These are phyloP conservation scores for Mycena sp. DNA, from an alignment of 1,284 basidiomycete species.

Conservation along the genomic window DNA sequence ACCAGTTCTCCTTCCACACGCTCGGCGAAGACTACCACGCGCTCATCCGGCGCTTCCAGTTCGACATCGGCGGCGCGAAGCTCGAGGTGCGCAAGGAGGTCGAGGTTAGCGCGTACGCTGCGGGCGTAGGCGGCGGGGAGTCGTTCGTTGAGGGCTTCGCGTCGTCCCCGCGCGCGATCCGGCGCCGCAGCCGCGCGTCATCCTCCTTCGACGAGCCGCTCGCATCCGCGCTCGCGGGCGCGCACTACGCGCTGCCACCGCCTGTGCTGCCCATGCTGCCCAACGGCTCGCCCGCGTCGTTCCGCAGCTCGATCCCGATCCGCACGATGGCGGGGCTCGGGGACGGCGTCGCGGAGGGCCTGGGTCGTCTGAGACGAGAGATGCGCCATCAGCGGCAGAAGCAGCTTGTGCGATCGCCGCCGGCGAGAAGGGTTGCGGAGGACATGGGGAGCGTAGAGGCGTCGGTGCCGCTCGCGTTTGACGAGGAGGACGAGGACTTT, in stretches of 20 bases:
- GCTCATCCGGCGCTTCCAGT: constrained; percentile 71
- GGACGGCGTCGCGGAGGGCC: constrained; percentile 67
- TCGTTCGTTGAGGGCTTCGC: constrained; percentile 65
- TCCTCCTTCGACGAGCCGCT: constrained; percentile 83
- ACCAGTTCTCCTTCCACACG: constrained; percentile 83
- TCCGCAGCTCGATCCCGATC: constrained; percentile 67
- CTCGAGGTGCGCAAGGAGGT: constrained; percentile 80
- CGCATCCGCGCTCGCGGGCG: constrained; percentile 74
- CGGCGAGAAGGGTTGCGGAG: too few species aligned
- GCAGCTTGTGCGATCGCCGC: constrained; percentile 42
- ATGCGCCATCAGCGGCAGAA: constrained; percentile 58
- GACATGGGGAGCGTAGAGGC: constrained; percentile 34
- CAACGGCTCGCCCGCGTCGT: constrained; percentile 58
- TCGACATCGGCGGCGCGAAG: constrained; percentile 67
- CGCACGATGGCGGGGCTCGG: constrained; percentile 57
- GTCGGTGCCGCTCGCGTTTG: constrained; percentile 71
- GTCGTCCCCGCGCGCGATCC: constrained; percentile 46
- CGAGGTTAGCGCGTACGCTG: constrained; percentile 64
- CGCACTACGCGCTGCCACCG: constrained; percentile 60
- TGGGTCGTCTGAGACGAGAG: constrained; percentile 63
- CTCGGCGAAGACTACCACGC: constrained; percentile 84
- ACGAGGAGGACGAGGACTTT: constrained; percentile 77
- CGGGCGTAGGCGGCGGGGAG: constrained; percentile 48
- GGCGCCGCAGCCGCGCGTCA: constrained; percentile 34
- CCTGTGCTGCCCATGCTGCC: constrained; percentile 79